A percentile compares a stretch with the other conserved stretches of the same genome.
Conservation (phyloP, 345 rosid genomes). For the Arabis hirsuta region DNA sequence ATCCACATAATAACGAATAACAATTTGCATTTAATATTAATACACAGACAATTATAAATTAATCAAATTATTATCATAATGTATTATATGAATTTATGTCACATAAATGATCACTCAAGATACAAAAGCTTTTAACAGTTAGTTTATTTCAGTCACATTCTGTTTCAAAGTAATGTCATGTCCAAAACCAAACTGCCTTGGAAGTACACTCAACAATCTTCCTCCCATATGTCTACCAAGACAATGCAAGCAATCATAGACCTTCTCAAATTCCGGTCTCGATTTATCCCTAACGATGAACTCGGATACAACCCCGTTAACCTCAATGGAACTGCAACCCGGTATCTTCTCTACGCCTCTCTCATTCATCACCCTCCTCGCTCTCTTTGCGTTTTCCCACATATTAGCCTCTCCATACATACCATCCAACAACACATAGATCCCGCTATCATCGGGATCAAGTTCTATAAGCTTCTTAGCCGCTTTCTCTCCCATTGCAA, state of each 20-base stretch:
- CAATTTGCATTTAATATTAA: too few relatives aligned
- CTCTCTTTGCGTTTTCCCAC: conserved; percentile 69
- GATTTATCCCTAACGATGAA: conserved; percentile 78
- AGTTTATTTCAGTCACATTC: neutral
- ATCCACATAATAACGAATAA: too few relatives aligned
- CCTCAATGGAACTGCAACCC: conserved; percentile 79
- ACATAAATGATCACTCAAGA: neutral
- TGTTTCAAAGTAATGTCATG: too few relatives aligned
- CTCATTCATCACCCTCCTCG: conserved; percentile 68
- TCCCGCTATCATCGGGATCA: conserved; percentile 80
- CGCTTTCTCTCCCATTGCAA: conserved; percentile 69
- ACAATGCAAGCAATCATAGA: conserved; percentile 62
- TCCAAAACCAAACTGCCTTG: too few relatives aligned
- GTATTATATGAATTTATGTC: too few relatives aligned
- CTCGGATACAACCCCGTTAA: conserved; percentile 61
- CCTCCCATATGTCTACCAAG: conserved; percentile 54
- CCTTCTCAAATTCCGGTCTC: conserved; percentile 52
- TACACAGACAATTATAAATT: too few relatives aligned
- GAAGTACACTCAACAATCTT: conserved; percentile 3
- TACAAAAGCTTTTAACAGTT: neutral
- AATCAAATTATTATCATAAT: too few relatives aligned
- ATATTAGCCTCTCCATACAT: conserved; percentile 79
- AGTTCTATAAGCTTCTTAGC: conserved; percentile 78
- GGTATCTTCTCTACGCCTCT: conserved; percentile 82
- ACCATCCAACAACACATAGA: conserved; percentile 72